A percentile compares a stretch with the other conserved stretches of the same genome.
Evolutionary conservation across 805 yeast species (phyloP).

Genomic region (Candida koratica): DNA sequence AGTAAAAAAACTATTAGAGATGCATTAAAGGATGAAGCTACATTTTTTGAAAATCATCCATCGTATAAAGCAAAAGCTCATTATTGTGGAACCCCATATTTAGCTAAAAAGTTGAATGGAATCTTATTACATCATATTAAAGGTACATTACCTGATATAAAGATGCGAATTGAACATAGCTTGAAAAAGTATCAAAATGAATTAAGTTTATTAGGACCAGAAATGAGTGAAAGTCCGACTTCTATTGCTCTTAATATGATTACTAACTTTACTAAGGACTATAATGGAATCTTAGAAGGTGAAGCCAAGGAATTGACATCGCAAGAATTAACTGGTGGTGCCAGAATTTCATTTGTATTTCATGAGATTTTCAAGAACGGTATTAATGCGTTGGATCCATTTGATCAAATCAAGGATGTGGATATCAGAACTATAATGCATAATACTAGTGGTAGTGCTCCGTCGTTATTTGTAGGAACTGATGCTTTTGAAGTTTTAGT

Average conservation of each 20-base stretch:
- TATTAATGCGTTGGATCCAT: constrained; percentile 87
- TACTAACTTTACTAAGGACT: constrained; percentile 89
- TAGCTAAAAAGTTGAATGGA: constrained; percentile 86
- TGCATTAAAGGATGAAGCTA: constrained; percentile 77
- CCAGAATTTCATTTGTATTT: constrained; percentile 93
- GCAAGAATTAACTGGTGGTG: constrained; percentile 94
- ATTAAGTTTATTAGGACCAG: constrained; percentile 77
- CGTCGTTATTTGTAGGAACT: constrained; percentile 94
- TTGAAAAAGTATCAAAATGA: constrained; percentile 82
- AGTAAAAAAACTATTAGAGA: constrained; percentile 78
- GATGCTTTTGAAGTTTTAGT: constrained; percentile 95
- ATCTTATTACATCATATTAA: constrained; percentile 84
- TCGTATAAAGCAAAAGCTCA: constrained; percentile 90
- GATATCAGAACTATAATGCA: constrained; percentile 96
- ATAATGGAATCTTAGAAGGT: constrained; percentile 87
- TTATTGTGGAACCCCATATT: constrained; percentile 97
- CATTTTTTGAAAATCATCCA: constrained; percentile 83
- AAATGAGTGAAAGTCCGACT: constrained; percentile 81
- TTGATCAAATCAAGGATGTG: constrained; percentile 90
- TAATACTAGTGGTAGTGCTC: constrained; percentile 94
- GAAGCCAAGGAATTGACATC: constrained; percentile 85
- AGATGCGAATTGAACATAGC: constrained; percentile 80
- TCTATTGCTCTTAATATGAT: constrained; percentile 87
- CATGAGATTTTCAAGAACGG: constrained; percentile 95
- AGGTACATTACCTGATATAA: constrained; percentile 74